A percentile compares a stretch with the other conserved stretches of the same genome.
Evolutionary conservation across 1,284 basidiomycete species (phyloP).

Genomic region (Cutaneotrichosporon cutaneum): DNA sequence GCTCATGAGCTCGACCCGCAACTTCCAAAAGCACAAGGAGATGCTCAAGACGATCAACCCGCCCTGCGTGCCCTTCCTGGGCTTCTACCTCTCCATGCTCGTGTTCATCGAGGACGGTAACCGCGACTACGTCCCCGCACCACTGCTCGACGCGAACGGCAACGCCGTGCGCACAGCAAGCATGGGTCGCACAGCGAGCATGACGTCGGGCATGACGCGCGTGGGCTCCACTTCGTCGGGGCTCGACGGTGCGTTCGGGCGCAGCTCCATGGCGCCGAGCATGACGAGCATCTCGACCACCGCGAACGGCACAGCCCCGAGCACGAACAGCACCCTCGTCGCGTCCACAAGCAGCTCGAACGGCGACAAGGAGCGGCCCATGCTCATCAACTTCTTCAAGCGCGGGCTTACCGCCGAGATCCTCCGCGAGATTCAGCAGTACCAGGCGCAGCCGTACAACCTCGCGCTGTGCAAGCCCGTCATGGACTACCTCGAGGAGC

Average conservation of each 20-base stretch:
- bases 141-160: background rate
- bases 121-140: conserved; percentile 69
- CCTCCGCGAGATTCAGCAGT: conserved; percentile 92
- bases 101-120: conserved; percentile 99
- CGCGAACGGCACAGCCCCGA: conserved; percentile 6
- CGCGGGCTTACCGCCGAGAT: conserved; percentile 90
- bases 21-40: conserved; percentile 88
- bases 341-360: conserved; percentile 3
- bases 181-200: conserved; percentile 1
- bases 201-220: conserved; percentile 3
- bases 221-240: background rate
- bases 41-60: conserved; percentile 81
- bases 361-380: background rate
- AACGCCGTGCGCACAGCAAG: conserved; percentile 6
- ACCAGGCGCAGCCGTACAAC: conserved; percentile 89
- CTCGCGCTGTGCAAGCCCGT: conserved; percentile 69
- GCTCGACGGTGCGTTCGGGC: background rate
- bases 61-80: conserved; percentile 97
- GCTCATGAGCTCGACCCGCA: conserved; percentile 84
- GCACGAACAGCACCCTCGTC: conserved; percentile 5
- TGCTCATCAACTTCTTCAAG: conserved; percentile 92
- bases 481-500: conserved; percentile 72
- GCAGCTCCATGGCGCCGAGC: background rate
- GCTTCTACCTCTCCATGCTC: conserved; percentile 90
- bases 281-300: conserved; percentile 7